These are phyloP conservation scores for Tetrastigma voinierianum DNA, from an alignment of 164 flowering plant species.

Conservation along the genomic window DNA sequence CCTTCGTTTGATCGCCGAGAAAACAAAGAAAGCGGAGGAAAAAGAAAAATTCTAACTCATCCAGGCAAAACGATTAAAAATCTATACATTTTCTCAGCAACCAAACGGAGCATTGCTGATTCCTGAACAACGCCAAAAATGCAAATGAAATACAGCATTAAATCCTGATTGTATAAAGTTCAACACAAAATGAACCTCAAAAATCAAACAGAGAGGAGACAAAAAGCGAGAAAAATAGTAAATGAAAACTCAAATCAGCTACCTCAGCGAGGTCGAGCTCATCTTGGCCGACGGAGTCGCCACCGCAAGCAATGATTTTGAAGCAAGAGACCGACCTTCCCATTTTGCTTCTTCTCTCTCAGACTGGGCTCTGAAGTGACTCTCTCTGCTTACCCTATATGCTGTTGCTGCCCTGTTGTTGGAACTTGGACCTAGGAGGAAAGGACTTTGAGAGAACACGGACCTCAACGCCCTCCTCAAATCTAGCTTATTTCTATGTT, in stretches of 20 bases:
- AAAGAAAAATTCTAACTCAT: no score
- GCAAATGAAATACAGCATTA: neutral
- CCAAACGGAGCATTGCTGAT: neutral
- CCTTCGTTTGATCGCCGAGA: no score
- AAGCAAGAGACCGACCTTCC: conserved; percentile 67
- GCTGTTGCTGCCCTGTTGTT: conserved; percentile 16
- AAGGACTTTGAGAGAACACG: conserved; percentile 14
- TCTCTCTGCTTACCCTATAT: conserved; percentile 1
- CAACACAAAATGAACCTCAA: neutral
- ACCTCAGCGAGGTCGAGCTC: conserved; percentile 52
- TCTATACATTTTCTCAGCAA: neutral
- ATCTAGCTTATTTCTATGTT: conserved; percentile 23
- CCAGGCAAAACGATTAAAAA: no score
- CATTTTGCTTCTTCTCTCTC: conserved; percentile 19
- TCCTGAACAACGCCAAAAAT: neutral
- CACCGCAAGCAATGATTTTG: conserved; percentile 65
- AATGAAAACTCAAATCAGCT: neutral
- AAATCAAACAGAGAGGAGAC: neutral
- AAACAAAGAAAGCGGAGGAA: no score
- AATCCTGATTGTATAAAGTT: neutral
- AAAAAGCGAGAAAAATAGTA: neutral
- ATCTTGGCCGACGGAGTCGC: conserved; percentile 47
- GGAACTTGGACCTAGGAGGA: conserved; percentile 30
- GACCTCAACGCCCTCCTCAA: conserved; percentile 36
- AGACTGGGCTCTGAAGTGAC: neutral